Evolutionary conservation across 202 grass and related monocot species (phyloP), one percentile per base, ranked within the genome.

Genomic region (Setaria viridis): DNA sequence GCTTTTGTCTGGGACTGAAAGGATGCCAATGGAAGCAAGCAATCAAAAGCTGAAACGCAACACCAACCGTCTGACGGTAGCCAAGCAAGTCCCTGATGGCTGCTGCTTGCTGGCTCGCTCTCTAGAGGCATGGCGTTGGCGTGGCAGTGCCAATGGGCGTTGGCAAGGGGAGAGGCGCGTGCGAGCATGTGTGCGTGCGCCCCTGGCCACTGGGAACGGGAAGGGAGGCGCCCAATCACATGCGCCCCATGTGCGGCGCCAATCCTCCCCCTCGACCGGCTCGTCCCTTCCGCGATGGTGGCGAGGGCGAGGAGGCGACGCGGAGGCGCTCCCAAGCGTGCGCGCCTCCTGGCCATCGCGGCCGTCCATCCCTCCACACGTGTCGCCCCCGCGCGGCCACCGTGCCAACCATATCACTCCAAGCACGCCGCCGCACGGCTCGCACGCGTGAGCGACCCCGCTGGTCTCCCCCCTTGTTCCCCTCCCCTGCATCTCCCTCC

Each of bases 371-470:
- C 19, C 12, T 11, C 33, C 72, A 81, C 84, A 91, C 84, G 89
- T 87, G 92, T 89, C 77, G 42, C 5, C 1, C 55, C 32, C 43
- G 5, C 53, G 63, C 54, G 76, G 33, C 53, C 88, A 68, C 62
- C 92, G 87, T 85, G 89, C 84, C 81, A 82, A 70, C 65, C 87
- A 85, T 89, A 94, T 83, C 70, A 66, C 70, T 25, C 48, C 71
- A 25, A 72, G 74, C 86, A 89, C 79, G 83, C 84, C 84, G 88
- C 80, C 89, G 75, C 86, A 89, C 76, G 85, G 84, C 78, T 58
- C 84, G 78, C 65, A 83, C 89, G 87, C 70, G 84, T 30, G 70
- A 76, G 65, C 78, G 49, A 76, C 83, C 86, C 77, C 88, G 89
- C 32, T 74, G 46, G 7, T 53, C 29, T 19, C 53, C 39, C 7